A percentile compares a stretch with the other conserved stretches of the same genome.
Conservation (phyloP, 2,329 filamentous ascomycete genomes). For the Aspergillus pseudotamarii region DNA sequence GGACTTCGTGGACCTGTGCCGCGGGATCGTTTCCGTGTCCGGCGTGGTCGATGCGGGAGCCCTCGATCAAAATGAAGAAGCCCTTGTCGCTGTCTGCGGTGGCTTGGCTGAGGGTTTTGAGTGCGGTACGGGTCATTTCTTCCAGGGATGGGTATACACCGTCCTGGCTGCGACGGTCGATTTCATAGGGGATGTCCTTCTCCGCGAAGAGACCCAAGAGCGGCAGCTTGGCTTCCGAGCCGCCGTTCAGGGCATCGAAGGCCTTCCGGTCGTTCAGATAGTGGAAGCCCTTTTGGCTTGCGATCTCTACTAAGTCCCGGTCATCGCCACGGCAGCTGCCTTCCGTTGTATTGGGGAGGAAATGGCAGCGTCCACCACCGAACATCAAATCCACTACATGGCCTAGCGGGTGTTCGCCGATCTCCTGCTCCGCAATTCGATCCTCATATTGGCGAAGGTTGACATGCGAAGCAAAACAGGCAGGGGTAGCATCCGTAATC, state of each 20-base stretch:
- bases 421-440: conserved; percentile 86
- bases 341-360: conserved; percentile 76
- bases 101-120: conserved; percentile 76
- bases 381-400: conserved; percentile 89
- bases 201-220: conserved; percentile 82
- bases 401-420: conserved; percentile 84
- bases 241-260: conserved; percentile 74
- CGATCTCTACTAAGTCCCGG: conserved; percentile 73
- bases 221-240: conserved; percentile 72
- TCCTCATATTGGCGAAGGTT: conserved; percentile 80
- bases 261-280: conserved; percentile 72
- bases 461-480: conserved; percentile 90
- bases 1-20: conserved; percentile 84
- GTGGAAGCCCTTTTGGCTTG: conserved; percentile 76
- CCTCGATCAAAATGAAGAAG: conserved; percentile 99
- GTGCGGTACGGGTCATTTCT: conserved; percentile 85
- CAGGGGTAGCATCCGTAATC: conserved; percentile 93
- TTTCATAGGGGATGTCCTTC: conserved; percentile 85
- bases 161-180: conserved; percentile 79
- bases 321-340: conserved; percentile 83
- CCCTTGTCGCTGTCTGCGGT: conserved; percentile 84
- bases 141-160: conserved; percentile 84
- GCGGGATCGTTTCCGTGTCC: conserved; percentile 84
- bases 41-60: conserved; percentile 92
- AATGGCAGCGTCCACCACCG: conserved; percentile 90